phyloP scores from a whole-genome alignment of 2,329 filamentous ascomycete species.

The Pseudogymnoascus sp. region DNA sequence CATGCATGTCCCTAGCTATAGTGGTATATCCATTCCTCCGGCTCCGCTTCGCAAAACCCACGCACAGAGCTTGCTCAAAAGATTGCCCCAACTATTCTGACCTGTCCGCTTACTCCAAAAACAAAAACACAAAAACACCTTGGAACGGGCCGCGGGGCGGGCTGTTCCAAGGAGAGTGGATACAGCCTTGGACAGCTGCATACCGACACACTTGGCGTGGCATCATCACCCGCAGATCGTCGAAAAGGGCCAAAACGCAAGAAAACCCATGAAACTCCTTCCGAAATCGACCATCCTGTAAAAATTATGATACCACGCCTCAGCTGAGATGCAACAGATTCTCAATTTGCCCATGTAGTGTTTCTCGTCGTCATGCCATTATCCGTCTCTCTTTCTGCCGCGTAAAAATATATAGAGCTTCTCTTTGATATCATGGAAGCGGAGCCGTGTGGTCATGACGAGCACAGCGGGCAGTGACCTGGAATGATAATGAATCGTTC shows the following conservation, averaged over 20 bases:
- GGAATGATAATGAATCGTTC: slow-evolving; percentile 66
- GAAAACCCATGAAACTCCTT: background rate
- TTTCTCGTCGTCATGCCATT: background rate
- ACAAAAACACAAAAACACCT: background rate
- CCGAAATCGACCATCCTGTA: background rate
- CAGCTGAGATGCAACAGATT: background rate
- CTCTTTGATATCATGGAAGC: background rate
- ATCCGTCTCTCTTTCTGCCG: background rate
- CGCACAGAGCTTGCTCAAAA: background rate
- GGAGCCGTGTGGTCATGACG: background rate
- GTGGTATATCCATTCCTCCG: background rate
- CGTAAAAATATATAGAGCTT: background rate
- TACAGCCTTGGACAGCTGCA: background rate
- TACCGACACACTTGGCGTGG: slow-evolving; percentile 3
- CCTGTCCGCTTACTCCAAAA: slow-evolving; percentile 2
- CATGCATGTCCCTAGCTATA: background rate
- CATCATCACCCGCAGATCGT: background rate
- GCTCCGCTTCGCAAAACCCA: background rate
- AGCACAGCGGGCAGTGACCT: slow-evolving; percentile 51
- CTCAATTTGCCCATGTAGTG: background rate
- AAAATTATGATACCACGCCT: slow-evolving; percentile 2
- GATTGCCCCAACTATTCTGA: background rate
- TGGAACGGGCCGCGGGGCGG: slow-evolving; percentile 6
- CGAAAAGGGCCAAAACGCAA: background rate
- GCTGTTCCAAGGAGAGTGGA: background rate